These are phyloP conservation scores for Penicillium sp. DNA, from an alignment of 2,329 filamentous ascomycete genomes.

Conservation along the genomic window DNA sequence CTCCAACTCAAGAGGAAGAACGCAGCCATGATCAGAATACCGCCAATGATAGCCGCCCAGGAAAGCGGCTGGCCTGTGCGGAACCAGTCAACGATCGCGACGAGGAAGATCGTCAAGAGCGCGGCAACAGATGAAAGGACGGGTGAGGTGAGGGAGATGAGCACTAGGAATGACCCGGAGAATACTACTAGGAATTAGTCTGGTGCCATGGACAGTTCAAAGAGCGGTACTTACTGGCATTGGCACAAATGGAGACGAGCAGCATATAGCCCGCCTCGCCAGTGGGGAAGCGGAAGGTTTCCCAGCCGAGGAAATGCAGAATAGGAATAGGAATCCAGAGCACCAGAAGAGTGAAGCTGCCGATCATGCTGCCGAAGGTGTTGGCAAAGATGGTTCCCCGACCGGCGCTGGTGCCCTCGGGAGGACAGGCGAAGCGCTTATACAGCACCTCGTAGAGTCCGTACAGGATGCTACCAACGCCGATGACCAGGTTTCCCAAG, in stretches of 20 bases:
- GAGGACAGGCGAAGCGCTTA: conserved; percentile 87
- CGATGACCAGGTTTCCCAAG: conserved; percentile 86
- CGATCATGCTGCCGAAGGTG: conserved; percentile 81
- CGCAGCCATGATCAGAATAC: conserved; percentile 77
- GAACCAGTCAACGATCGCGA: conserved; percentile 85
- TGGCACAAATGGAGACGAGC: conserved; percentile 72
- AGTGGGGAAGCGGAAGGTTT: conserved; percentile 74
- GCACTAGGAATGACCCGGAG: conserved; percentile 83
- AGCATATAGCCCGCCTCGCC: conserved; percentile 77
- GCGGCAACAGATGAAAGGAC: conserved; percentile 90
- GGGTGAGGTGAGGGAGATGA: conserved; percentile 88
- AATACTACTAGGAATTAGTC: conserved; percentile 52
- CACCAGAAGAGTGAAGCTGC: conserved; percentile 74
- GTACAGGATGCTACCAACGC: conserved; percentile 83
- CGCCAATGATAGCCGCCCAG: conserved; percentile 71
- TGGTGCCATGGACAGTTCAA: not conserved
- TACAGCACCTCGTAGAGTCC: conserved; percentile 97
- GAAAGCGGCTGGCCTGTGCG: conserved; percentile 72
- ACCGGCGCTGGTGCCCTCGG: conserved; percentile 75
- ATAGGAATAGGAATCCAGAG: conserved; percentile 90
- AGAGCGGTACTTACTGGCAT: conserved; percentile 58
- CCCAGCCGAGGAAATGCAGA: conserved; percentile 70
- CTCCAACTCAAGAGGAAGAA: conserved; percentile 86
- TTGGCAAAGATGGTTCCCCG: conserved; percentile 96
- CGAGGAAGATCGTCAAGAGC: conserved; percentile 92